A percentile compares a stretch with the other conserved stretches of the same genome.
These are phyloP conservation scores for Cladosporium sp. DNA, from an alignment of 2,329 filamentous ascomycete genomes.

Conservation along the genomic window DNA sequence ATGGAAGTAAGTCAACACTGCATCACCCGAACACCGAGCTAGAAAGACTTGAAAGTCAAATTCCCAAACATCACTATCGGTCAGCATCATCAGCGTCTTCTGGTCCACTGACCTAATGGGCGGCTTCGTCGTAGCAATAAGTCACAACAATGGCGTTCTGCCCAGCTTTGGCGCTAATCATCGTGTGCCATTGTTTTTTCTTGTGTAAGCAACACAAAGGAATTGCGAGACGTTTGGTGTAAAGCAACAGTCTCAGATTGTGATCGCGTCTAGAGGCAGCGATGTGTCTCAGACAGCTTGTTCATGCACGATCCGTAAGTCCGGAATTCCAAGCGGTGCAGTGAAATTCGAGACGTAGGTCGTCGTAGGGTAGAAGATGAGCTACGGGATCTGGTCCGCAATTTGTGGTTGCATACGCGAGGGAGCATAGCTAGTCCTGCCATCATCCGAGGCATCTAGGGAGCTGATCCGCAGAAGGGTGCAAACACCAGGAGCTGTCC, in stretches of 20 bases:
- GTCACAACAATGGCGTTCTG: neutral
- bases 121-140: neutral
- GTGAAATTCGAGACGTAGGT: neutral
- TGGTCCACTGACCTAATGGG: neutral
- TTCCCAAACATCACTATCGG: neutral
- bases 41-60: neutral
- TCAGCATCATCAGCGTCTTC: neutral
- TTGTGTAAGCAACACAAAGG: neutral
- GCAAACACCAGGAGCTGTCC: neutral
- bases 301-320: neutral
- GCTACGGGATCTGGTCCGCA: neutral
- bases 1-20: neutral
- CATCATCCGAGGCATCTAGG: neutral
- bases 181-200: too few species aligned
- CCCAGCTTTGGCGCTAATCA: neutral
- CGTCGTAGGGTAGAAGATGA: neutral
- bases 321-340: neutral
- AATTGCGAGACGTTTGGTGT: neutral
- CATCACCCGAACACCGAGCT: neutral
- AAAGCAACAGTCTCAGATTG: neutral
- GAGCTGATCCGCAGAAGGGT: neutral
- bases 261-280: neutral
- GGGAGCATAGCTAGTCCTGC: neutral
- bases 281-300: neutral
- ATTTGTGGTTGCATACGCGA: neutral